A percentile compares a stretch with the other conserved stretches of the same genome.
Conservation (phyloP, 2,329 filamentous ascomycete species). For the Sporothrix variecibatus region DNA sequence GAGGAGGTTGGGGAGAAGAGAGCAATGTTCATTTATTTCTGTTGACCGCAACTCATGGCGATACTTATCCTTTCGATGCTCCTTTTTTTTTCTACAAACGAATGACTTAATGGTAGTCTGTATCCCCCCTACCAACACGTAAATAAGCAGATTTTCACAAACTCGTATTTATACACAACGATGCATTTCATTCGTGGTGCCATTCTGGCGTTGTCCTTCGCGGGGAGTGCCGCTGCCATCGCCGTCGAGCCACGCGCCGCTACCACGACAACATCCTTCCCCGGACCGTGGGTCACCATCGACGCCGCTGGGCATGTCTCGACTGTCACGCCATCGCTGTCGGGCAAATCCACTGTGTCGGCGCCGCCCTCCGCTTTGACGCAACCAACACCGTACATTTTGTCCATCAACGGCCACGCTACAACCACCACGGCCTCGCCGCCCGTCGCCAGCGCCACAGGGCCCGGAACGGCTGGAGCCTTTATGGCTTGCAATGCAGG, state of each 20-base stretch:
- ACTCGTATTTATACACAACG: neutral
- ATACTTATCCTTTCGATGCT: neutral
- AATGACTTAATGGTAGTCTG: neutral
- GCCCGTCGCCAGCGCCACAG: constrained; percentile 38
- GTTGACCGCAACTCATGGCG: neutral
- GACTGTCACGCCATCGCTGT: constrained; percentile 37
- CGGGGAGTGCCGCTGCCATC: neutral
- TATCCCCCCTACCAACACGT: too few species aligned
- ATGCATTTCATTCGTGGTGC: neutral
- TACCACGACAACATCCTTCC: constrained; percentile 28
- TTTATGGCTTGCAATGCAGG: constrained; percentile 38
- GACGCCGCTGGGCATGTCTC: constrained; percentile 34
- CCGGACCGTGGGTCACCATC: constrained; percentile 39
- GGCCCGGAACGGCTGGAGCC: constrained; percentile 33
- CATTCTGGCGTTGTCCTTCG: neutral
- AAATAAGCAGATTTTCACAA: too few species aligned
- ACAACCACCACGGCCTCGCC: constrained; percentile 38
- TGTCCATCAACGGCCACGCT: constrained; percentile 33
- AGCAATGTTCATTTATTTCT: neutral
- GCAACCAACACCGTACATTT: constrained; percentile 36
- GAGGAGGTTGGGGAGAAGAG: neutral
- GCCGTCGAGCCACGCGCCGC: neutral
- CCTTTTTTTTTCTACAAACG: neutral
- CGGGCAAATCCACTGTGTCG: constrained; percentile 36
- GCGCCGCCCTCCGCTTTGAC: constrained; percentile 37